A percentile compares a stretch with the other conserved stretches of the same genome.
Conservation (phyloP, 768 basidiomycete species). For the Lactarius trivialis region DNA sequence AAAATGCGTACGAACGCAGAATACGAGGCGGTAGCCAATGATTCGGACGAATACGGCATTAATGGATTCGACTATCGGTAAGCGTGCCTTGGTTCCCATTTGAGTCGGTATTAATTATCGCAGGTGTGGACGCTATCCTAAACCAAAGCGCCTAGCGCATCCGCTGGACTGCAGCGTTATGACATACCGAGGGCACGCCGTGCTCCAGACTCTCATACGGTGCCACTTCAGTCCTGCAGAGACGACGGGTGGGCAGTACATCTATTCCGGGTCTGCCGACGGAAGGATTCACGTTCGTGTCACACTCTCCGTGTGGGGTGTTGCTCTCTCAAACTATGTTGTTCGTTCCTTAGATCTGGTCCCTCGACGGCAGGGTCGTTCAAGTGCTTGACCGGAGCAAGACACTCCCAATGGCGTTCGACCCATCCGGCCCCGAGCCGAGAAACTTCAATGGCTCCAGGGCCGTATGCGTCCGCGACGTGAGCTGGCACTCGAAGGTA, state of each 20-base stretch:
- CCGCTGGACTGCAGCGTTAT: constrained; percentile 91
- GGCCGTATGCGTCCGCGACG: constrained; percentile 75
- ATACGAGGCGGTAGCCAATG: constrained; percentile 46
- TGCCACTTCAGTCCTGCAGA: constrained; percentile 94
- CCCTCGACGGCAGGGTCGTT: constrained; percentile 80
- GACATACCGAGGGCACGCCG: constrained; percentile 89
- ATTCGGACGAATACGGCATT: constrained; percentile 53
- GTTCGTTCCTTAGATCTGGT: constrained; percentile 72
- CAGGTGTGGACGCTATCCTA: constrained; percentile 63
- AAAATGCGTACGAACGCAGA: constrained; percentile 79
- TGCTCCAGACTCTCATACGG: constrained; percentile 86
- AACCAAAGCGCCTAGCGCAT: constrained; percentile 56
- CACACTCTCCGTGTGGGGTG: neutral
- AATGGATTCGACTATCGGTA: constrained; percentile 77
- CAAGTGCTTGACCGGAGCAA: constrained; percentile 77
- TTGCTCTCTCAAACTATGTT: neutral
- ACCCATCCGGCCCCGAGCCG: constrained; percentile 62
- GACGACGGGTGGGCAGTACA: constrained; percentile 87
- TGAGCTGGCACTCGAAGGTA: constrained; percentile 89
- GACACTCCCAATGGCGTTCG: constrained; percentile 60
- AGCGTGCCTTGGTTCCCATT: constrained; percentile 18
- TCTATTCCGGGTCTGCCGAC: constrained; percentile 90
- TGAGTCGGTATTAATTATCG: constrained; percentile 1
- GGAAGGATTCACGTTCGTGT: constrained; percentile 70
- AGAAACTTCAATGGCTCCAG: constrained; percentile 28